Conservation (phyloP, 208 protist genomes). For the Leishmania amazonensis region DNA sequence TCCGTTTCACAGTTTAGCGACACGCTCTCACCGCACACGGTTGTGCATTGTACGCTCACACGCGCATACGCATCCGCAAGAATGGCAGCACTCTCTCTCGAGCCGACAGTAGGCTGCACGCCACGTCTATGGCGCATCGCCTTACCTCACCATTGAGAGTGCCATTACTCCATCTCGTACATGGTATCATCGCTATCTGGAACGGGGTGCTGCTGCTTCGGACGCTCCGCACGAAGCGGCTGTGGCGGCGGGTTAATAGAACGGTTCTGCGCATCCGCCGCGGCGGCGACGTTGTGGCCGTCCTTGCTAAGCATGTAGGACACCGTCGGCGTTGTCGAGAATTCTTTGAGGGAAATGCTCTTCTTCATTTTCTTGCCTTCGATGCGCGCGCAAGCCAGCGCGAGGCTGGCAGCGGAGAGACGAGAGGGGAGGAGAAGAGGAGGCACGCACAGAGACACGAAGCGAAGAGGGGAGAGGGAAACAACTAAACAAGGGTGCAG, state of each 20-base stretch:
- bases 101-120: not conserved
- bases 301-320: slow-evolving; percentile 93
- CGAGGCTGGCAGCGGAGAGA: slow-evolving; percentile 4
- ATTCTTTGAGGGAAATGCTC: slow-evolving; percentile 89
- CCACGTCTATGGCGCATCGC: not conserved
- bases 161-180: slow-evolving; percentile 86
- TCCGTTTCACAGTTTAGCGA: not conserved
- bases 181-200: slow-evolving; percentile 63
- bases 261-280: slow-evolving; percentile 34
- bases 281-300: slow-evolving; percentile 76
- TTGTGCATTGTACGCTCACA: not conserved
- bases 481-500: not conserved
- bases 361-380: slow-evolving; percentile 66
- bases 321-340: slow-evolving; percentile 89
- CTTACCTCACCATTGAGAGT: not conserved
- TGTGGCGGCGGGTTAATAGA: slow-evolving; percentile 33
- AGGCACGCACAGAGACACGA: not conserved
- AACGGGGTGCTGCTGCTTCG: slow-evolving; percentile 37
- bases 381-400: not conserved
- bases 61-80: not conserved
- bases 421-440: not conserved
- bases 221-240: slow-evolving; percentile 50
- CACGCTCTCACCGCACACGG: not conserved
- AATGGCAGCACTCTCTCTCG: too few species aligned
- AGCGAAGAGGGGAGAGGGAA: not conserved